Evolutionary conservation across 805 yeast species (phyloP).

Genomic region (Allodekkera sacchari): DNA sequence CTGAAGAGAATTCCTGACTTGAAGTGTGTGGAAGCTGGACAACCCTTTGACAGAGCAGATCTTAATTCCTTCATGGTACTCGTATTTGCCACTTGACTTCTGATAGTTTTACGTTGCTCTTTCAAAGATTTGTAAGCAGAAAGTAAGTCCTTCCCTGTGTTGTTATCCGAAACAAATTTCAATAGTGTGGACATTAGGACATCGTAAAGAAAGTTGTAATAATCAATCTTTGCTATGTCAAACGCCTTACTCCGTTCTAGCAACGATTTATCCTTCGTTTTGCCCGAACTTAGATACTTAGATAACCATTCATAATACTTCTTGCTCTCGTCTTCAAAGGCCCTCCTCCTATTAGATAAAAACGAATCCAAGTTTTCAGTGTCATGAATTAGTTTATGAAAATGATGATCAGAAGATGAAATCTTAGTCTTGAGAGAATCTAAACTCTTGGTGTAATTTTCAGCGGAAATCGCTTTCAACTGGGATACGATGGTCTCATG

Average conservation of each 20-base stretch:
- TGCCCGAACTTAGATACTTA: constrained; percentile 25
- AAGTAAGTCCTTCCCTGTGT: constrained; percentile 9
- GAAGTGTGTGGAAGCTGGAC: constrained; percentile 1
- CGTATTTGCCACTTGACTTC: constrained; percentile 13
- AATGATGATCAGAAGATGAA: too few species aligned
- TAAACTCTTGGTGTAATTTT: too few species aligned
- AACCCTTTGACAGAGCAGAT: constrained; percentile 34
- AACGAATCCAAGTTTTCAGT: too few species aligned
- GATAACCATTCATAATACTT: constrained; percentile 29
- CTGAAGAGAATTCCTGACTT: constrained; percentile 46
- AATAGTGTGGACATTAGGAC: constrained; percentile 12
- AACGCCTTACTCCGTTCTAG: constrained; percentile 22
- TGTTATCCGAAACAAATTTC: constrained; percentile 7
- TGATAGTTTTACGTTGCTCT: constrained; percentile 11
- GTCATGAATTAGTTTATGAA: too few species aligned
- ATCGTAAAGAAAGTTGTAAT: constrained; percentile 22
- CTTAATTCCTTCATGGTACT: constrained; percentile 23
- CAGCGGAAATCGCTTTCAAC: too few species aligned
- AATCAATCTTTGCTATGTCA: constrained; percentile 24
- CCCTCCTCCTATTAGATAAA: constrained; percentile 14
- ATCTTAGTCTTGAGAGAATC: too few species aligned
- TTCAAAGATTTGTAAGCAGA: constrained; percentile 8
- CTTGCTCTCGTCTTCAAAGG: constrained; percentile 29
- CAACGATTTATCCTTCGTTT: constrained; percentile 25
- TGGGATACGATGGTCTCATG: too few species aligned